Percentiles rank a stretch among this genome's conserved stretches.
phyloP scores from a whole-genome alignment of 305 asterid species.

The Fraxinus velutina region DNA sequence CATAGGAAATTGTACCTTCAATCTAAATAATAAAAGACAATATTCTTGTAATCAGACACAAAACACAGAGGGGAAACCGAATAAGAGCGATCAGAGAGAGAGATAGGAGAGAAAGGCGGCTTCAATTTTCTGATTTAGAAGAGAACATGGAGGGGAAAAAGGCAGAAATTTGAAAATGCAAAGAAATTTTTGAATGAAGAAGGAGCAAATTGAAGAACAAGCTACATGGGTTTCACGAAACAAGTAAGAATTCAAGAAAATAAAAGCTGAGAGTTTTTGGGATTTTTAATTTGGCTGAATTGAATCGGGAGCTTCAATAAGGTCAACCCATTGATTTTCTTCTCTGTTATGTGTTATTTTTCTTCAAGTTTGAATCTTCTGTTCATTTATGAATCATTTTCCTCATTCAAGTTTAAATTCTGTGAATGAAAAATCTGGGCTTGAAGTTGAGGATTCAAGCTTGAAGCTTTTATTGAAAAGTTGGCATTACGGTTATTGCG shows the following conservation, averaged over 20 bases:
- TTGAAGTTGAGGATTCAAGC: conserved; percentile 42
- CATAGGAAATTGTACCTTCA: conserved; percentile 29
- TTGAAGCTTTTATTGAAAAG: conserved; percentile 27
- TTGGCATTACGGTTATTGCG: conserved; percentile 33
- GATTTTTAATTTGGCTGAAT: conserved; percentile 9
- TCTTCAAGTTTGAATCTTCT: conserved; percentile 35
- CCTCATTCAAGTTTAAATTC: conserved; percentile 27
- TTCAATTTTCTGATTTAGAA: conserved; percentile 40
- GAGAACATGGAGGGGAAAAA: conserved; percentile 17
- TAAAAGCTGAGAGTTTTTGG: conserved; percentile 26
- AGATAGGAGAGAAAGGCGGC: conserved; percentile 29
- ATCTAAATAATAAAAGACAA: conserved; percentile 20
- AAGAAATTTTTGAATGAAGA: conserved; percentile 30
- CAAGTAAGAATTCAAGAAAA: conserved; percentile 23
- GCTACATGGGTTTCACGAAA: conserved; percentile 33
- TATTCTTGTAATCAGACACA: conserved; percentile 28
- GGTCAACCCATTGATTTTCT: conserved; percentile 33
- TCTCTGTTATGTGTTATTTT: conserved; percentile 10
- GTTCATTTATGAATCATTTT: conserved; percentile 24
- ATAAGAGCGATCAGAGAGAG: conserved; percentile 45
- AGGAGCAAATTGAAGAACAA: conserved; percentile 31
- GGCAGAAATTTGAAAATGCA: conserved; percentile 32
- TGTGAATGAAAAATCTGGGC: conserved; percentile 29
- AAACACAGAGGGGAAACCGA: conserved; percentile 30
- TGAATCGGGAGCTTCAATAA: conserved; percentile 31